Base-by-base conservation (phyloP, 1,284 basidiomycete species). In the Sparassis latifolia region DNA sequence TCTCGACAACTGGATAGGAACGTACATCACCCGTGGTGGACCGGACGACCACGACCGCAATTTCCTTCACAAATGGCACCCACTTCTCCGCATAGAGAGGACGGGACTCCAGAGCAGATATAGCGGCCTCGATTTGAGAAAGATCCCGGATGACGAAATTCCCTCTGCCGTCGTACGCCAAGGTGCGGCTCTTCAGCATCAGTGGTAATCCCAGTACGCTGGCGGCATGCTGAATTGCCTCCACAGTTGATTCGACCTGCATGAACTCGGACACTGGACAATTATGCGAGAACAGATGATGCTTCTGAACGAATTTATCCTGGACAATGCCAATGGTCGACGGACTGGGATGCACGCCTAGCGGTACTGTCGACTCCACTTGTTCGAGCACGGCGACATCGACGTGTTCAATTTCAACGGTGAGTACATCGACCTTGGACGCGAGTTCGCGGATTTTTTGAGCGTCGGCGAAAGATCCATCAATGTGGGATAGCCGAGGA, bases 371-470 rank as follows among this genome's bases (percentile, higher is more conserved):
- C 30, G 68, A 62, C 60, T 82, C 76, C 5, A 92, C 76, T 41
- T 83, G 75, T 51, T 86, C 82, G 5, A 99, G 76, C 1, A 92
- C 82, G 29, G 73, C 73, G 4, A 81, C 92, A 61, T 97, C 84
- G 51, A 99, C 94, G 63, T 99, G 96, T 71, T 99, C 96, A 45
- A 99, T 99, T 73, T 99, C 96, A 48, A 97, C 86, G 0, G 97
- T 99, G 49, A 99, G 73, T 39, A 99, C 74, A 62, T 98, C 92
- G 38, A 92, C 93, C 64, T 85, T 83, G 27, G 68, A 58, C 0
- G 93, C 92, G 20, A 99, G 81, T 58, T 89, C 77, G 43, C 76
- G 75, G 60, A 99, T 97, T 68, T 90, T 88, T 28, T 71, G 71
- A 2, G 89, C 78, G 62, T 94, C 87, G 35, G 87, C 75, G 71